A percentile compares a stretch with the other conserved stretches of the same genome.
Evolutionary conservation across 2,329 filamentous ascomycete species (phyloP).

Genomic region (Aspergillus chevalieri): DNA sequence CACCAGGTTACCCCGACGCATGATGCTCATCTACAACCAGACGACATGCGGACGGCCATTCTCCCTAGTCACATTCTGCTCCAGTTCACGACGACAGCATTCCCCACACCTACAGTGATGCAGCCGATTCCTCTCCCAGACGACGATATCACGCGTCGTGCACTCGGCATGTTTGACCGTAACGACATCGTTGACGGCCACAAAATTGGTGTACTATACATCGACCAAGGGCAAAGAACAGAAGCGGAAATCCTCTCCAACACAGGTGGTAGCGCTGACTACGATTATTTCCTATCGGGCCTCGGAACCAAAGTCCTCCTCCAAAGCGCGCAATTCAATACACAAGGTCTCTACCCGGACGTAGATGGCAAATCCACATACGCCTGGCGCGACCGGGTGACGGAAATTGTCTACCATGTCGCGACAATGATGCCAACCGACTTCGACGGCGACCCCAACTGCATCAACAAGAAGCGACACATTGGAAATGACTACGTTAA

Average conservation of each 20-base stretch:
- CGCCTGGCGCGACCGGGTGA: conserved; percentile 90
- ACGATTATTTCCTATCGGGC: conserved; percentile 74
- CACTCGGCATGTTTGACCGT: conserved; percentile 75
- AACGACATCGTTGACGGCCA: conserved; percentile 89
- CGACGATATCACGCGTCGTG: conserved; percentile 63
- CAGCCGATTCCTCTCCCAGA: conserved; percentile 73
- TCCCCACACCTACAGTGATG: conserved; percentile 43
- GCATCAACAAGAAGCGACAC: conserved; percentile 82
- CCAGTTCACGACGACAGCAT: conserved; percentile 39
- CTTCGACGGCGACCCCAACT: conserved; percentile 65
- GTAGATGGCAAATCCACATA: conserved; percentile 82
- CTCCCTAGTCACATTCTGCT: conserved; percentile 44
- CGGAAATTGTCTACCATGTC: conserved; percentile 92
- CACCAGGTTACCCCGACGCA: conserved; percentile 40
- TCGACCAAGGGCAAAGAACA: conserved; percentile 75
- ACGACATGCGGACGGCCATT: conserved; percentile 35
- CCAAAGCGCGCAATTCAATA: conserved; percentile 80
- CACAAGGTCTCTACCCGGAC: conserved; percentile 81
- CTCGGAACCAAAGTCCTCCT: conserved; percentile 77
- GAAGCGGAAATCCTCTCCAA: conserved; percentile 85
- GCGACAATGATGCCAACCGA: conserved; percentile 97
- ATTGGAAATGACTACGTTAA: conserved; percentile 98
- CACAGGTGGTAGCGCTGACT: conserved; percentile 77
- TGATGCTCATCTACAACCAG: conserved; percentile 34
- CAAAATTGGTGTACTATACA: conserved; percentile 91